phyloP scores from a whole-genome alignment of 1,284 basidiomycete species.

The Entoloma clypeatum region DNA sequence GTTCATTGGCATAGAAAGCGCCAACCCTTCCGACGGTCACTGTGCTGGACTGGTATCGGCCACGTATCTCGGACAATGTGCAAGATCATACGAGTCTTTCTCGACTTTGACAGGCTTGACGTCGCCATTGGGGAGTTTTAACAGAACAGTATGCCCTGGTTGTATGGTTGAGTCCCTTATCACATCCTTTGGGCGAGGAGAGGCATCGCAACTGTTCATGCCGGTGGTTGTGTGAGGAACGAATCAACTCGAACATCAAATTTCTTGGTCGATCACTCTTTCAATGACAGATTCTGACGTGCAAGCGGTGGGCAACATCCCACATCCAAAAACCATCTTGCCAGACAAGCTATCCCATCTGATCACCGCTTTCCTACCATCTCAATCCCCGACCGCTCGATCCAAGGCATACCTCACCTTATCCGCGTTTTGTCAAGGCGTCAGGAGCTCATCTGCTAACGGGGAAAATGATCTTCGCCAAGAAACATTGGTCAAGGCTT shows the following conservation, averaged over 20 bases:
- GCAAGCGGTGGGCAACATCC: conserved; percentile 34
- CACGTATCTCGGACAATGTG: conserved; percentile 10
- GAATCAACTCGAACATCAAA: neutral
- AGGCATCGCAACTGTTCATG: conserved; percentile 11
- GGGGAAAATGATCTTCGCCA: conserved; percentile 44
- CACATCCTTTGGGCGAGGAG: conserved; percentile 8
- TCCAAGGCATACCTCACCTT: conserved; percentile 67
- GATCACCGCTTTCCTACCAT: conserved; percentile 52
- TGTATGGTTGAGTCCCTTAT: conserved; percentile 41
- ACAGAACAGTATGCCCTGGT: conserved; percentile 59
- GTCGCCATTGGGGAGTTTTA: conserved; percentile 69
- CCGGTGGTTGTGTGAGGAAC: conserved; percentile 1
- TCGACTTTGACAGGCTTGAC: conserved; percentile 63
- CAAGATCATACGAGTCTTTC: conserved; percentile 53
- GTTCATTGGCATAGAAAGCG: conserved; percentile 62
- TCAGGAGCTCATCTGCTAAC: conserved; percentile 36
- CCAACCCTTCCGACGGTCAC: conserved; percentile 73
- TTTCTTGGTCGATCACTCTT: too few species aligned
- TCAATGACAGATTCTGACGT: too few species aligned
- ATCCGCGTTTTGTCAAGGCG: conserved; percentile 60
- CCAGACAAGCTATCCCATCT: conserved; percentile 56
- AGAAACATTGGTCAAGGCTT: conserved; percentile 42
- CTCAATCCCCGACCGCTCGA: conserved; percentile 39
- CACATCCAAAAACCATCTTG: conserved; percentile 31
- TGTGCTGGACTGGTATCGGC: conserved; percentile 39